Conservation (phyloP, 116 monocot genomes). For the Phalaenopsis hybrid region DNA sequence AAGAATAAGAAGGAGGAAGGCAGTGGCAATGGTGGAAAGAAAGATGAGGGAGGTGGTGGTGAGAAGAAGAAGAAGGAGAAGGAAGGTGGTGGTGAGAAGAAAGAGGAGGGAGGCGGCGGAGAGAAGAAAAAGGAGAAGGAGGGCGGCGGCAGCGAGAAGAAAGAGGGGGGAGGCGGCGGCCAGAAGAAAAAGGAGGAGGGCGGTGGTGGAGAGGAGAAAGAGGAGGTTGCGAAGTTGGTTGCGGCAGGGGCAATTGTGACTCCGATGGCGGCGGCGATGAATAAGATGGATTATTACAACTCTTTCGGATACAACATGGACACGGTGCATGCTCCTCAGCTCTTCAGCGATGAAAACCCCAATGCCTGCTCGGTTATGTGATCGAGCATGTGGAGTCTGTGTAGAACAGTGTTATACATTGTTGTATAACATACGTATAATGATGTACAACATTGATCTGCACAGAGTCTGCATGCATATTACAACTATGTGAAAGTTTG, state of each 20-base stretch:
- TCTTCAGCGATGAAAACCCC: conserved; percentile 34
- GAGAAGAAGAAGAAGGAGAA: too few species aligned
- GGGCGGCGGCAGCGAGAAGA: neutral
- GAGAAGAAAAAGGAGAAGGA: neutral
- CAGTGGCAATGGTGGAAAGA: too few species aligned
- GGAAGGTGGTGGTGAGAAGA: too few species aligned
- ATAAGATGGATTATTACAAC: neutral
- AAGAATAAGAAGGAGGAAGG: too few species aligned
- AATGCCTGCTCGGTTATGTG: conserved; percentile 25
- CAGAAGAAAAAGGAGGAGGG: neutral
- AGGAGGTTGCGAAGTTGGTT: neutral
- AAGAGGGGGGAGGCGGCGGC: neutral
- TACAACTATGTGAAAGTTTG: too few species aligned
- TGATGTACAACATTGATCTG: too few species aligned
- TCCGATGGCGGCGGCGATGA: neutral
- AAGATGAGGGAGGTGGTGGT: too few species aligned
- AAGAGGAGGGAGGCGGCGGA: too few species aligned
- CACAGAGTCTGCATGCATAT: too few species aligned
- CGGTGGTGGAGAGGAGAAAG: neutral
- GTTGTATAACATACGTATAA: too few species aligned
- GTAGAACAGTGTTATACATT: too few species aligned
- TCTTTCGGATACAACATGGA: conserved; percentile 4
- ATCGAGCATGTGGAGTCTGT: neutral
- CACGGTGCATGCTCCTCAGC: conserved; percentile 17
- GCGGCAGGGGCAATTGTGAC: neutral